These are phyloP conservation scores for Liquidambar formosana DNA, from an alignment of 164 flowering plant genomes.

Conservation along the genomic window DNA sequence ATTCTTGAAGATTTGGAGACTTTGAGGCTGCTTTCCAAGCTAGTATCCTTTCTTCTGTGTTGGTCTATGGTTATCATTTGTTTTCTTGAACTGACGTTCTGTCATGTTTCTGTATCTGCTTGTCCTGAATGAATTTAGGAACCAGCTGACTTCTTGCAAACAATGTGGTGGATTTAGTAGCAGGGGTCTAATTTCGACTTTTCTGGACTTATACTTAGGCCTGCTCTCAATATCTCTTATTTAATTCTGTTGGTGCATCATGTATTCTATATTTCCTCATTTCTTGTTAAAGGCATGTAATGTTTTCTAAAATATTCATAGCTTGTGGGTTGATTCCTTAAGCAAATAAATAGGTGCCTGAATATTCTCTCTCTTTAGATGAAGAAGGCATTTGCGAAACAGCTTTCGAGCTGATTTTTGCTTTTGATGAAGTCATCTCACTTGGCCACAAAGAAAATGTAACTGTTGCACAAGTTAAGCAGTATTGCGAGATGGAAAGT, in stretches of 20 bases:
- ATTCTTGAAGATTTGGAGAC: conserved; percentile 97
- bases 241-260: background rate
- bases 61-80: background rate
- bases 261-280: too few species aligned
- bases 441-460: conserved; percentile 98
- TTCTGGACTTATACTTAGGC: too few species aligned
- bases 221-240: background rate
- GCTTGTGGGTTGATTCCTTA: conserved; percentile 36
- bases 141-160: too few species aligned
- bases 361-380: conserved; percentile 76
- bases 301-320: background rate
- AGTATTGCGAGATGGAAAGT: conserved; percentile 99
- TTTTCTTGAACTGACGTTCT: background rate
- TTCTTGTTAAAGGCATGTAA: too few species aligned
- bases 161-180: too few species aligned
- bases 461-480: conserved; percentile 89
- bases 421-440: conserved; percentile 96
- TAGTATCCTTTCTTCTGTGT: conserved; percentile 62
- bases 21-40: conserved; percentile 83
- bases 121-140: too few species aligned
- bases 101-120: too few species aligned
- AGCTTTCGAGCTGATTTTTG: conserved; percentile 95
- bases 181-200: too few species aligned
- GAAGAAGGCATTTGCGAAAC: conserved; percentile 86
- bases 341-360: conserved; percentile 69